Conservation (phyloP, 1,284 basidiomycete species). For the Heterobasidion occidentale region DNA sequence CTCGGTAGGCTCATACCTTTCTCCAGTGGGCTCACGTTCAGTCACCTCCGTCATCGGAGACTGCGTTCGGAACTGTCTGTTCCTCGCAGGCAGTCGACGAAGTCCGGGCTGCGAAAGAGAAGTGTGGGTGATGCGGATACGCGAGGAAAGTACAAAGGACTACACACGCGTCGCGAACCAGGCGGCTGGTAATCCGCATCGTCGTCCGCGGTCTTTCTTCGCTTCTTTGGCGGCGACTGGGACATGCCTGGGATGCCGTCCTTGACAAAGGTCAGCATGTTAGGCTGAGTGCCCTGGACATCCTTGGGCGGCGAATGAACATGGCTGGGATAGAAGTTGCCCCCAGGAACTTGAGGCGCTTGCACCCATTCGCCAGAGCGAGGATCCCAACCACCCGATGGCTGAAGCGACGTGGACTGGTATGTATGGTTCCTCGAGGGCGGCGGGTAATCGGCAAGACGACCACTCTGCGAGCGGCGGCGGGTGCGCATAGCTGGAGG, state of each 20-base stretch:
- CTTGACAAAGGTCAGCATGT: constrained; percentile 4
- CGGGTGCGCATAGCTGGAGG: constrained; percentile 6
- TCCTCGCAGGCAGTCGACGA: constrained; percentile 33
- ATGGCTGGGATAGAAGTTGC: constrained; percentile 28
- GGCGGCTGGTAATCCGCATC: constrained; percentile 50
- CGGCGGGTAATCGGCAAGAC: constrained; percentile 1
- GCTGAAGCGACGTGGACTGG: constrained; percentile 3
- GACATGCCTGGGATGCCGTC: constrained; percentile 3
- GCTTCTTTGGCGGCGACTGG: constrained; percentile 29
- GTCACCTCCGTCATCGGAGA: constrained; percentile 25
- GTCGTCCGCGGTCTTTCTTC: constrained; percentile 38
- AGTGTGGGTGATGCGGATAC: not conserved
- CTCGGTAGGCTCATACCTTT: constrained; percentile 31
- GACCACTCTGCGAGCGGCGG: constrained; percentile 5
- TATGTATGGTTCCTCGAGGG: constrained; percentile 1
- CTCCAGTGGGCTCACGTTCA: constrained; percentile 25
- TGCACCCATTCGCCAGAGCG: constrained; percentile 27
- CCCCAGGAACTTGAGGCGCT: constrained; percentile 27
- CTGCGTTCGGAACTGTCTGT: constrained; percentile 28
- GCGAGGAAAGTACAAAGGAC: not conserved
- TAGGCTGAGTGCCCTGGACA: constrained; percentile 3
- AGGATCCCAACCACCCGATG: constrained; percentile 6
- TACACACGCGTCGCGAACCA: constrained; percentile 45
- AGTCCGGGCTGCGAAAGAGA: constrained; percentile 24
- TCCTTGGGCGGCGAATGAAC: constrained; percentile 19